Evolutionary conservation across 768 basidiomycete species (phyloP), one percentile per base, ranked within the genome.

Genomic region (Macrocybe gigantea): DNA sequence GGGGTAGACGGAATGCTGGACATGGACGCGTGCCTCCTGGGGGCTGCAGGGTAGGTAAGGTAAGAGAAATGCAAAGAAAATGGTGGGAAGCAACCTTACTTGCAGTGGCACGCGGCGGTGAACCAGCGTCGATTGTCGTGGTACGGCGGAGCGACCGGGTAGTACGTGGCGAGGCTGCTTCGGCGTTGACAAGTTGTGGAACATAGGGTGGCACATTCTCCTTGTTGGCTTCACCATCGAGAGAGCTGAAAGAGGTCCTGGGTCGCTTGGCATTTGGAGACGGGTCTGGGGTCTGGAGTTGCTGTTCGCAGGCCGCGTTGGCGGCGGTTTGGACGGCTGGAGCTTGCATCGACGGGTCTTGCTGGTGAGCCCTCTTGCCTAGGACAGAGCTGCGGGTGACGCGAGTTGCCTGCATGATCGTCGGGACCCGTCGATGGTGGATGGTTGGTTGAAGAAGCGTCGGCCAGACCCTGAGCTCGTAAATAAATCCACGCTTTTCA

Each of bases 141-240:
- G 60, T 64, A 38, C 70, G 69, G 42, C 71, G 63, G 30, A 73
- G 61, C 6, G 69, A 58, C 48, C 73, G 66, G 29, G 71, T 56
- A 12, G 68, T 63, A 49, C 78, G 68, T 5, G 63, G 57, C 12
- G 75, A 68, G 15, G 70, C 63, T 6, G 60, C 45, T 30, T 68
- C 60, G 22, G 53, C 57, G 38, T 60, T 70, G 53, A 74, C 49
- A 9, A 61, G 51, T 40, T 76, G 70, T 32, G 58, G 53, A 40
- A 62, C 64, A 53, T 76, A 73, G 1, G 86, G 86, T n/a, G 85
- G 83, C 12, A 88, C 73, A 55, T 88, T 88, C 63, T 88, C 86
- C 69, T 88, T 88, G 64, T 88, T 88, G 15, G 72, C 69, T 44
- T 81, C 78, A 37, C 74, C 78, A 51, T 83, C 82, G 13, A 73